Evolutionary conservation across 257 asterid genomes (phyloP).

Genomic region (Solanum raphanifolium): DNA sequence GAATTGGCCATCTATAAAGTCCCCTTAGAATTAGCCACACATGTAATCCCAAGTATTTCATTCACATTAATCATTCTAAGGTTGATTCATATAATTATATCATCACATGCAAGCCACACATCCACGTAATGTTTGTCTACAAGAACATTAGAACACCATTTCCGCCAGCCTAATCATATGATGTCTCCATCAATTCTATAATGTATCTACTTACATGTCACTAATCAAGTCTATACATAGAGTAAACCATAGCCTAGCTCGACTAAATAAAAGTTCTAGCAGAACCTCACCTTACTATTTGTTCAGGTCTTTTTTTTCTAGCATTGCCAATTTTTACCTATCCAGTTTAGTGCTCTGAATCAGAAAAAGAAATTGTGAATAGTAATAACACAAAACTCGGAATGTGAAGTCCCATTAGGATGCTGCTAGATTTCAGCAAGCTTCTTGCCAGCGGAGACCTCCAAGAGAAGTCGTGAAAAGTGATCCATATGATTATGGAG

Average conservation of each 20-base stretch:
- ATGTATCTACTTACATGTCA: too few species aligned
- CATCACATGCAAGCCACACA: background rate
- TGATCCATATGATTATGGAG: background rate
- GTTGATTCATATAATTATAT: background rate
- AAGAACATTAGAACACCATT: background rate
- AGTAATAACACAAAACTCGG: background rate
- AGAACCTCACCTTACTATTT: background rate
- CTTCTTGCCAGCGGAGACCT: background rate
- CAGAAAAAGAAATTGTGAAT: background rate
- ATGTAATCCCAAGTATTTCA: background rate
- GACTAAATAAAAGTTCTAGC: background rate
- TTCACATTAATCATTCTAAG: background rate
- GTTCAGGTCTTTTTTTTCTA: background rate
- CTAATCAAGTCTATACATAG: background rate
- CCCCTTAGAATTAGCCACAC: background rate
- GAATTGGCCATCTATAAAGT: background rate
- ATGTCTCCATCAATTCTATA: background rate
- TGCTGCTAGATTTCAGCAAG: background rate
- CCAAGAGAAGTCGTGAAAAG: background rate
- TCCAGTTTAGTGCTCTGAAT: background rate
- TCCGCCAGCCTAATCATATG: background rate
- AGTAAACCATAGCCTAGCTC: background rate
- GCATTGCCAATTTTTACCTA: background rate
- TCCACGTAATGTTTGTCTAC: background rate
- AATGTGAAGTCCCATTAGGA: background rate